Conservation (phyloP, 1,284 basidiomycete species). For the Puccinia sorghi region DNA sequence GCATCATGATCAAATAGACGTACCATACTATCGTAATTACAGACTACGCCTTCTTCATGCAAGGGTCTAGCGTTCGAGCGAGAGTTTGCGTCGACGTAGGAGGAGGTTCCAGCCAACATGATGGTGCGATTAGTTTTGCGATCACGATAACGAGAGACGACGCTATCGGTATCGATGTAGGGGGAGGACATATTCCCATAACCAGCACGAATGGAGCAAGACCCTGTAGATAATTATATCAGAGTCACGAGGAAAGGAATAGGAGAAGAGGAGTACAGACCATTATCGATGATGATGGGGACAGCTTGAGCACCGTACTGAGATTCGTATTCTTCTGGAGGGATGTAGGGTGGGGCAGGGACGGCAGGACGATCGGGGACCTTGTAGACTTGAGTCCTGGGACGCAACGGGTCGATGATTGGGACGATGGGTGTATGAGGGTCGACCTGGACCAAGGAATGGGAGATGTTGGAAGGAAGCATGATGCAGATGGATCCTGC, state of each 20-base stretch:
- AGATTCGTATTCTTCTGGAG: constrained; percentile 22
- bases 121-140: constrained; percentile 76
- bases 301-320: constrained; percentile 31
- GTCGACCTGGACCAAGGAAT: constrained; percentile 15
- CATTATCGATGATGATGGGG: constrained; percentile 90
- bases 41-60: constrained; percentile 85
- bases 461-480: not conserved
- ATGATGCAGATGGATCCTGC: too few relatives aligned
- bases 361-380: constrained; percentile 33
- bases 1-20: constrained; percentile 58
- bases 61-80: constrained; percentile 74
- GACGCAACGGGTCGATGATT: constrained; percentile 37
- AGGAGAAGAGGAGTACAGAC: constrained; percentile 54
- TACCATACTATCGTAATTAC: constrained; percentile 87
- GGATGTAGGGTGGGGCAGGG: constrained; percentile 30
- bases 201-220: constrained; percentile 83
- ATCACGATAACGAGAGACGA: constrained; percentile 82
- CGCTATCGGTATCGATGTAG: constrained; percentile 68
- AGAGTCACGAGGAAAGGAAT: not conserved
- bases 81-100: constrained; percentile 78
- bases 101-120: constrained; percentile 77
- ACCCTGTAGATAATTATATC: constrained; percentile 60
- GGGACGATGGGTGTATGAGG: constrained; percentile 33
- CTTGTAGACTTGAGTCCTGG: constrained; percentile 42
- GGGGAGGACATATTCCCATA: constrained; percentile 63